Percentiles rank a stretch among this genome's conserved stretches.
Conservation (phyloP, 2,329 filamentous ascomycete species). For the Arthroderma sp. region DNA sequence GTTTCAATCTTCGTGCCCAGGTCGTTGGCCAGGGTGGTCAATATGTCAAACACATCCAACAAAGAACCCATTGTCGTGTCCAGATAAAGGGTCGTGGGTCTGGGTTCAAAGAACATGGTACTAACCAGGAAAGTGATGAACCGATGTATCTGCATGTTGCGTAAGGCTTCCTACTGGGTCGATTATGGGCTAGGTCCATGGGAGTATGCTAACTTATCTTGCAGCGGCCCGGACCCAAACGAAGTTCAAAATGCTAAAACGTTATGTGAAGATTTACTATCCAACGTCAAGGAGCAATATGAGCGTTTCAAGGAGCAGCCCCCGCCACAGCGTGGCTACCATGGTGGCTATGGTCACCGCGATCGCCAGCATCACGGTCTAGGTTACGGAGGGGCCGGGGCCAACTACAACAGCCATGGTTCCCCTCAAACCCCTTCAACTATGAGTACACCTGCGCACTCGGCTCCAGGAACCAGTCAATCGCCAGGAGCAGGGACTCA, state of each 20-base stretch:
- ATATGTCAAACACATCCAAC: conserved; percentile 96
- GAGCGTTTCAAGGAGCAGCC: conserved; percentile 73
- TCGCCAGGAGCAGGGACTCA: conserved; percentile 20
- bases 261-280: conserved; percentile 75
- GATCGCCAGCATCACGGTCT: conserved; percentile 33
- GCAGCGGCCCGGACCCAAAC: conserved; percentile 68
- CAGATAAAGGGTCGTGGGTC: conserved; percentile 97
- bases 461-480: conserved; percentile 20
- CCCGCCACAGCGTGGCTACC: conserved; percentile 51
- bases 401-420: conserved; percentile 32
- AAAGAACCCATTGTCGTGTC: conserved; percentile 86
- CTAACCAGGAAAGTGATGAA: conserved; percentile 84
- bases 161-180: conserved; percentile 37
- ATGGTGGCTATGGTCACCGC: conserved; percentile 40
- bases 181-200: no score
- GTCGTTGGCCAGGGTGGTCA: conserved; percentile 89
- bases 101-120: conserved; percentile 79
- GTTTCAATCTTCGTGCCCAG: conserved; percentile 91
- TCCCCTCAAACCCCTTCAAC: conserved; percentile 30
- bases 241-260: conserved; percentile 81
- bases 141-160: conserved; percentile 94
- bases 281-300: conserved; percentile 78
- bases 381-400: conserved; percentile 26
- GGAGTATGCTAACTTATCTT: conserved; percentile 19
- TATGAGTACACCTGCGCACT: conserved; percentile 31